Conservation (phyloP, 2,329 filamentous ascomycete genomes). For the Arthroderma sp. region DNA sequence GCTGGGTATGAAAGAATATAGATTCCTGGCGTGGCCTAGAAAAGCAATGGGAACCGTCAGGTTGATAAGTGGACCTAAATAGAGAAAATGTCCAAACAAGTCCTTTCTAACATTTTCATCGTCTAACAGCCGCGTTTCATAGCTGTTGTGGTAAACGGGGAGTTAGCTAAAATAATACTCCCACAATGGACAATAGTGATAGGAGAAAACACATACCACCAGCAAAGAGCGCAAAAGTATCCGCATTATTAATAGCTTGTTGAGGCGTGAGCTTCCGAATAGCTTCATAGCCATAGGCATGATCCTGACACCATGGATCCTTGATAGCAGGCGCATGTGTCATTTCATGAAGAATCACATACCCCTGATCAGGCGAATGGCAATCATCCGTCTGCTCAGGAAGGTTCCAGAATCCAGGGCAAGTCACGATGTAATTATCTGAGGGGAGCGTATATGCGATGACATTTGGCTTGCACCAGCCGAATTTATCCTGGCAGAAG, state of each 20-base stretch:
- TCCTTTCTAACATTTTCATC: too few species aligned
- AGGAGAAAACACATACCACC: conserved; percentile 8
- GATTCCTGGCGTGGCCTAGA: too few species aligned
- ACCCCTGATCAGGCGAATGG: conserved; percentile 1
- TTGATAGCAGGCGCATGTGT: conserved; percentile 1
- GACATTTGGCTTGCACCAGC: background rate
- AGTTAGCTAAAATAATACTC: background rate
- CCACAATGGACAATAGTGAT: background rate
- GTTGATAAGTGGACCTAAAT: too few species aligned
- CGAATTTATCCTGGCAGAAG: background rate
- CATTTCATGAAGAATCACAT: conserved; percentile 4
- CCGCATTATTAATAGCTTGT: conserved; percentile 2
- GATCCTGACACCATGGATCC: background rate
- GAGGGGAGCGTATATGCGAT: conserved; percentile 1
- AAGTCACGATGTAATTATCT: background rate
- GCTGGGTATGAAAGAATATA: too few species aligned
- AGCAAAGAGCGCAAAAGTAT: conserved; percentile 4
- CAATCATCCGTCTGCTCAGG: background rate
- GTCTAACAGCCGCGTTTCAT: background rate
- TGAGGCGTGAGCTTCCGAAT: background rate
- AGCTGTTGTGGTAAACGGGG: background rate
- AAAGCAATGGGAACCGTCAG: too few species aligned
- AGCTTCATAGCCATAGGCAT: conserved; percentile 3
- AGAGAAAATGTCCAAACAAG: too few species aligned
- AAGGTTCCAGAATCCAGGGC: conserved; percentile 1